Conservation (phyloP, 1,284 basidiomycete genomes). For the Cryptococcus jaspeensis region DNA sequence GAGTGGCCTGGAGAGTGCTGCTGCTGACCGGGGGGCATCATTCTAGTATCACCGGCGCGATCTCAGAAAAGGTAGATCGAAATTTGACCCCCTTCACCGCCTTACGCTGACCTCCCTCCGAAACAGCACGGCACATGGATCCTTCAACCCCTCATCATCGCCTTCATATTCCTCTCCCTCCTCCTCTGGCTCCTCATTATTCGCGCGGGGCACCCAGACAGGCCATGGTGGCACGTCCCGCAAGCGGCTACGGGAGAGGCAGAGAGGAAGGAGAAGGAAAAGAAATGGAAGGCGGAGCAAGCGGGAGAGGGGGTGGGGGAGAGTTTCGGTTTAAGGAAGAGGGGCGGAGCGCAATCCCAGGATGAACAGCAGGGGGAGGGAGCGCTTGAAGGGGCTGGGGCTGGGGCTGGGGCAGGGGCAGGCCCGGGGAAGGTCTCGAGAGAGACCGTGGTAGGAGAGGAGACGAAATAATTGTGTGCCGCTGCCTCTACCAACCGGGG, state of each 20-base stretch:
- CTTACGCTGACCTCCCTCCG: neutral
- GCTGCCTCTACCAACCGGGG: too few relatives aligned
- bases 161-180: conserved; percentile 30
- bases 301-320: too few relatives aligned
- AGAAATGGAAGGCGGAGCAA: too few relatives aligned
- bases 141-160: conserved; percentile 43
- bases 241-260: neutral
- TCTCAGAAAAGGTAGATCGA: conserved; percentile 30
- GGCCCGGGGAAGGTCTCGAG: too few relatives aligned
- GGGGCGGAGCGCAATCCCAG: too few relatives aligned
- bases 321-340: too few relatives aligned
- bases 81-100: too few relatives aligned
- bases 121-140: conserved; percentile 44
- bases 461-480: too few relatives aligned
- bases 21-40: neutral
- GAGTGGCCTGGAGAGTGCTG: neutral
- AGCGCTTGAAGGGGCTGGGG: too few relatives aligned
- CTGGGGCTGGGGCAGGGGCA: too few relatives aligned
- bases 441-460: too few relatives aligned
- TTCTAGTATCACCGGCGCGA: conserved; percentile 36
- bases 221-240: neutral
- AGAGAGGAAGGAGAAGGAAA: neutral
- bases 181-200: conserved; percentile 34
- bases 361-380: too few relatives aligned
- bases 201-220: conserved; percentile 3